These are phyloP conservation scores for Elsinoe perseae DNA, from an alignment of 2,329 filamentous ascomycete genomes.

Conservation along the genomic window DNA sequence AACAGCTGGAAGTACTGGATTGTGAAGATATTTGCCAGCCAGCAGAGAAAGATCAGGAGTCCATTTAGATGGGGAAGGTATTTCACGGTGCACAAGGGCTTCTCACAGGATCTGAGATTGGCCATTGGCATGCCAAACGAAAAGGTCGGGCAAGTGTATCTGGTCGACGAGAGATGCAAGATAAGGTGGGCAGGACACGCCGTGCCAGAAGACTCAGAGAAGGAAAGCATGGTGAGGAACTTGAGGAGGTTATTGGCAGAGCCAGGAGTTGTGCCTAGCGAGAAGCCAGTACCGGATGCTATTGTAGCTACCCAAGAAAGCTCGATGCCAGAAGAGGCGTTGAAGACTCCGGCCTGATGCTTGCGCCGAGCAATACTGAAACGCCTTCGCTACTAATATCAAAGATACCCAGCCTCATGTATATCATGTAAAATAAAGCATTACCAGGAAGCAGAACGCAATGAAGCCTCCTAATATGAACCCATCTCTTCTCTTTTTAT, in stretches of 20 bases:
- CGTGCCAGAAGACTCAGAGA: constrained; percentile 56
- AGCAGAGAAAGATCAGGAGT: constrained; percentile 41
- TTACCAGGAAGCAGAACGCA: constrained; percentile 79
- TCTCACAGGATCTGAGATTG: constrained; percentile 50
- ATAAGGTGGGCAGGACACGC: constrained; percentile 93
- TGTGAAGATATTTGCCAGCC: constrained; percentile 47
- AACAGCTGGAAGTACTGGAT: constrained; percentile 58
- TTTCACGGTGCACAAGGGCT: constrained; percentile 52
- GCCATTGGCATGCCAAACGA: constrained; percentile 68
- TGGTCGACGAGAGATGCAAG: constrained; percentile 77
- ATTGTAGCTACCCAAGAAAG: constrained; percentile 23
- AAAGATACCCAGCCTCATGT: constrained; percentile 7
- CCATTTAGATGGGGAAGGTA: constrained; percentile 49
- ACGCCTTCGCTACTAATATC: constrained; percentile 13
- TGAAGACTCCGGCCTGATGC: background rate
- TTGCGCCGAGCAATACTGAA: background rate
- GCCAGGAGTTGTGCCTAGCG: constrained; percentile 22
- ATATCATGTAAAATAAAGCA: constrained; percentile 65
- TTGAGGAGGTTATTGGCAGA: constrained; percentile 57
- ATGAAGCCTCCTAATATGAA: constrained; percentile 90
- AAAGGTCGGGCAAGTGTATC: constrained; percentile 88
- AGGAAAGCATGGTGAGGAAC: constrained; percentile 57
- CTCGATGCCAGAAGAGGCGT: background rate
- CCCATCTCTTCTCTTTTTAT: constrained; percentile 89
- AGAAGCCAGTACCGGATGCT: constrained; percentile 34